Evolutionary conservation across 805 yeast genomes (phyloP), one percentile per base, ranked within the genome.

Genomic region (Saccharomycopsis babjevae): DNA sequence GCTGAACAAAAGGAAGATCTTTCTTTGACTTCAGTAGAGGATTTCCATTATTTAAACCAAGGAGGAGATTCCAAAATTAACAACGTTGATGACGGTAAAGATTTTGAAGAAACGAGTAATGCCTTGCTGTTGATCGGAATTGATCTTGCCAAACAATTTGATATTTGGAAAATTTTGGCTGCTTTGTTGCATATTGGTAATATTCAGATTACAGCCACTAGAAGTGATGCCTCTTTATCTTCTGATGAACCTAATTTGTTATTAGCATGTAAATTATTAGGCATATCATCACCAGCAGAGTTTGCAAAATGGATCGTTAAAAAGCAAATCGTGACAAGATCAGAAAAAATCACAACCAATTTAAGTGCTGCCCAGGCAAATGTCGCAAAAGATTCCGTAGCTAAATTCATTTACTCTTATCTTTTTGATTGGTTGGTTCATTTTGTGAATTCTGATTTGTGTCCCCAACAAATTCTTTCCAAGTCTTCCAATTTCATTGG

Each of bases 351-450:
- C 70, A 84, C 85, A 56, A 85, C 96, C 28, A 90, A 88, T 70
- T 78, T 93, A 69, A 89, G 81, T 68, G 87, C 83, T 71, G 83
- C 83, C 67, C 96, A 92, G 71, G 96, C 98, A 8, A 68, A 83
- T 30, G 97, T 92, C 36, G 93, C 97, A 15, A 84, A 97, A 70
- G 98, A 93, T 74, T 94, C 99, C n/a, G 96, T 93, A 59, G 90
- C 98, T 57, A 93, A 93, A 72, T 93, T 86, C 72, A 86, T 94
- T 57, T 93, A 94, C 74, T 84, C 97, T 2, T 88, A 96, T 1
- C 75, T 94, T 64, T 93, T 93, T 67, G 98, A 93, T 70, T 93
- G 99, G 99, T 81, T 93, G 62, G 98, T 92, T 28, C 84, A 81
- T 57, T 85, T 84, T 66, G 88, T 91, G 65, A 93, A 93, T 72